phyloP scores from a whole-genome alignment of 352 stramenopile genomes.

The Pilasporangium apinafurcum region DNA sequence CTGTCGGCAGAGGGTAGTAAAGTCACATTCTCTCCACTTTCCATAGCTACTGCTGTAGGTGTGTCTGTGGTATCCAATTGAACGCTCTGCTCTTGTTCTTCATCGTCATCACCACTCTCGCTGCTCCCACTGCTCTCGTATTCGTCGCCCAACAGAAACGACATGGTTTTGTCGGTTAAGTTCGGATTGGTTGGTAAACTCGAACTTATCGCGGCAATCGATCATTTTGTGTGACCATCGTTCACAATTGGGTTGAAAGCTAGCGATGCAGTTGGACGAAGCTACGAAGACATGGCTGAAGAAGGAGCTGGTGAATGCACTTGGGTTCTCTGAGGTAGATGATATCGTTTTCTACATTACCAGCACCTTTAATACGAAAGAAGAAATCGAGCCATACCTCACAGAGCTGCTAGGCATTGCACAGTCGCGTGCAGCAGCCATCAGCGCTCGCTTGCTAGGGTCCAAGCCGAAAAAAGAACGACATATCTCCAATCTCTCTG shows the following conservation, averaged over 20 bases:
- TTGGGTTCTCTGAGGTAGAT: conserved; percentile 67
- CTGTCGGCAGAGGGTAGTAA: conserved; percentile 35
- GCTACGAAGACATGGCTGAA: conserved; percentile 46
- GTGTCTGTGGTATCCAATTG: too few relatives aligned
- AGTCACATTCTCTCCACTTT: background rate
- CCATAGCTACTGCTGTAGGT: background rate
- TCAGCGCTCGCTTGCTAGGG: conserved; percentile 43
- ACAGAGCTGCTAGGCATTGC: conserved; percentile 63
- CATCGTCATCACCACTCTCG: conserved; percentile 17
- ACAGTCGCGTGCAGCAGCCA: conserved; percentile 29
- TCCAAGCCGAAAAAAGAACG: conserved; percentile 3
- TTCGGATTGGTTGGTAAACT: too few relatives aligned
- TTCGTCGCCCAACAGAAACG: conserved; percentile 37
- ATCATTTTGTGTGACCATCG: too few relatives aligned
- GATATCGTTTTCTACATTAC: conserved; percentile 60
- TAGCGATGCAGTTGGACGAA: conserved; percentile 14
- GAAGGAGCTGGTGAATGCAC: conserved; percentile 40
- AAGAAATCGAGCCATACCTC: conserved; percentile 50
- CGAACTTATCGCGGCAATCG: too few relatives aligned
- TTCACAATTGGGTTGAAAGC: too few relatives aligned
- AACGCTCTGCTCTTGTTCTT: background rate
- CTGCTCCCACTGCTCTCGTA: conserved; percentile 30
- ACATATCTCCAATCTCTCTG: background rate
- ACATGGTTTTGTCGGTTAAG: too few relatives aligned
- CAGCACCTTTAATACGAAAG: conserved; percentile 31